Percentiles rank a stretch among this genome's conserved stretches.
Evolutionary conservation across 306 rosid genomes (phyloP).

Genomic region (Acacia crassicarpa): DNA sequence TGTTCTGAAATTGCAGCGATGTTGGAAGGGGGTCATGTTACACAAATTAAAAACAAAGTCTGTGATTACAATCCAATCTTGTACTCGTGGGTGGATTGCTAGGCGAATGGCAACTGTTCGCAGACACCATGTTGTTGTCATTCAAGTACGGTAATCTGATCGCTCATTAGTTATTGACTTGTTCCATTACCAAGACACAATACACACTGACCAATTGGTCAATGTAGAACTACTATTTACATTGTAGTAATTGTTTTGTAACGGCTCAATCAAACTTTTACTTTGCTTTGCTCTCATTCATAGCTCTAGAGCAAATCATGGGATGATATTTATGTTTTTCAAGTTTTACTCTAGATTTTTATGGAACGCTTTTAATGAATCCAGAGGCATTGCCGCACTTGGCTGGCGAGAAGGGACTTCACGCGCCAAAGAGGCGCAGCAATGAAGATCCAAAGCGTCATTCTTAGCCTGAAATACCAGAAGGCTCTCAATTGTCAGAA

Average conservation of each 20-base stretch:
- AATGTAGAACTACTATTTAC: neutral
- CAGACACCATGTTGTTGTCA: conserved; percentile 47
- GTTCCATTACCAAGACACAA: neutral
- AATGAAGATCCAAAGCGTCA: conserved; percentile 59
- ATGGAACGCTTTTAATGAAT: conserved; percentile 26
- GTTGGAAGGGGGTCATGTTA: conserved; percentile 70
- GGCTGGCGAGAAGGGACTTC: conserved; percentile 58
- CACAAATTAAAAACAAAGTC: conserved; percentile 48
- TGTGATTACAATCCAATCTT: conserved; percentile 68
- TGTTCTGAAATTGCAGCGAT: conserved; percentile 71
- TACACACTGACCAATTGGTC: conserved; percentile 8
- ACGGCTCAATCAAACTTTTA: neutral
- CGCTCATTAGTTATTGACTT: neutral
- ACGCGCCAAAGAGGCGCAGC: conserved; percentile 53
- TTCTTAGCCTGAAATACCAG: conserved; percentile 48
- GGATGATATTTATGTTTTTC: conserved; percentile 5
- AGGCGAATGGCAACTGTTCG: conserved; percentile 52
- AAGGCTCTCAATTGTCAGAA: conserved; percentile 46
- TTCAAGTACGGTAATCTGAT: conserved; percentile 63
- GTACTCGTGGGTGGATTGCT: conserved; percentile 64
- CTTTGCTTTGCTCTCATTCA: neutral
- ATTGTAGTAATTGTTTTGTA: neutral
- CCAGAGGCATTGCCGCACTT: conserved; percentile 72
- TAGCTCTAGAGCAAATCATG: conserved; percentile 20
- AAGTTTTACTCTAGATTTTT: conserved; percentile 19